Evolutionary conservation across 176 grass and related monocot species (phyloP).

Genomic region (Paspalum notatum): DNA sequence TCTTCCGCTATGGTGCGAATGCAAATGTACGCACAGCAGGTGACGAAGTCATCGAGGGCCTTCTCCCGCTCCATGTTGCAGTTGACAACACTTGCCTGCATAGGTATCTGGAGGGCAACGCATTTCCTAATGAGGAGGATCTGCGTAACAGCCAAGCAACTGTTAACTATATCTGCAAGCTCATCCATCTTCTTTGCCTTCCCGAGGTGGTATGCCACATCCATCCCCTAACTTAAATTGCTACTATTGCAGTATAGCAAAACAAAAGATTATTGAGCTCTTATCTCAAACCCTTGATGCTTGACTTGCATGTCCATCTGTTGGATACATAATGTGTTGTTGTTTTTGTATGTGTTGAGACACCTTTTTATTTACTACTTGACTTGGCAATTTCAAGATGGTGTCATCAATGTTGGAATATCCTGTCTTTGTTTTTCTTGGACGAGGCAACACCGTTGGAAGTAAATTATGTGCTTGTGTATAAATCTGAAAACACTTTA

Average conservation of each 20-base stretch:
- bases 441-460: not conserved
- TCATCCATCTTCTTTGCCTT: no score
- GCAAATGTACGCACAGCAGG: constrained; percentile 33
- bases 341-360: not conserved
- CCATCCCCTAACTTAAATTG: not conserved
- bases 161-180: no score
- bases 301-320: not conserved
- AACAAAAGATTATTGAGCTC: not conserved
- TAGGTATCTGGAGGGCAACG: constrained; percentile 44
- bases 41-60: constrained; percentile 9
- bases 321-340: not conserved
- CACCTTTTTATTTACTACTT: not conserved
- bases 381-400: not conserved
- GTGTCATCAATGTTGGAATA: not conserved
- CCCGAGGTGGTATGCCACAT: not conserved
- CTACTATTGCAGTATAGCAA: not conserved
- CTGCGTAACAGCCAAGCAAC: not conserved
- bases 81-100: constrained; percentile 42
- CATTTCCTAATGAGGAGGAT: constrained; percentile 16
- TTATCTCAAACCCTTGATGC: not conserved
- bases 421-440: not conserved
- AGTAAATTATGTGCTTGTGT: not conserved
- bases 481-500: not conserved
- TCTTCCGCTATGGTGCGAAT: not conserved
- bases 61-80: constrained; percentile 46